Evolutionary conservation across 2,329 filamentous ascomycete genomes (phyloP).

Genomic region (Trichophyton simii): DNA sequence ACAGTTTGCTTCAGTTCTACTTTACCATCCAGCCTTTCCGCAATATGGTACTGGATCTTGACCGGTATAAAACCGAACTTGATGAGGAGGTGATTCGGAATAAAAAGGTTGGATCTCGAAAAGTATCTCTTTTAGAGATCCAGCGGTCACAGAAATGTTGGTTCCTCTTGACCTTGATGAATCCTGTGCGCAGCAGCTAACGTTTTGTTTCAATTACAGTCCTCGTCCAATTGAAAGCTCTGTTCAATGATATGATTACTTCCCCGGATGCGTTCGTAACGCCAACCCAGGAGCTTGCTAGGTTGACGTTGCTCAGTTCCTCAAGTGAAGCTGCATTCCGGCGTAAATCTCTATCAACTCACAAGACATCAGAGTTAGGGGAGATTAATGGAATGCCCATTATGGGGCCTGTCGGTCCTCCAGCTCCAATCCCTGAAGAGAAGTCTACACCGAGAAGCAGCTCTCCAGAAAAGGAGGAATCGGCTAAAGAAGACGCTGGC

Average conservation of each 20-base stretch:
- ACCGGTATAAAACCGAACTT: constrained; percentile 56
- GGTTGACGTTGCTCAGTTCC: constrained; percentile 58
- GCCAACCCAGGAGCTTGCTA: constrained; percentile 65
- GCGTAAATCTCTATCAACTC: constrained; percentile 34
- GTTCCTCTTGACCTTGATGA: constrained; percentile 24
- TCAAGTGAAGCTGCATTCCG: constrained; percentile 43
- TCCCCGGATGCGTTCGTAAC: constrained; percentile 50
- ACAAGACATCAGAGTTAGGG: constrained; percentile 24
- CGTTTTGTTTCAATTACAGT: constrained; percentile 39
- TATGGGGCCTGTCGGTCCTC: constrained; percentile 35
- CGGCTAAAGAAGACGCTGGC: constrained; percentile 21
- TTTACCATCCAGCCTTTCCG: constrained; percentile 77
- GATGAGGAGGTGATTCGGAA: constrained; percentile 49
- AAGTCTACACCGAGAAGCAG: constrained; percentile 6
- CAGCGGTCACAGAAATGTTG: constrained; percentile 59
- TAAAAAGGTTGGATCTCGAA: constrained; percentile 64
- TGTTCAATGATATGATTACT: constrained; percentile 60
- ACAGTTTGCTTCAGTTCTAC: constrained; percentile 90
- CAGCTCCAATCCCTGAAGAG: constrained; percentile 14
- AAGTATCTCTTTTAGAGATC: constrained; percentile 47
- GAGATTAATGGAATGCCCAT: constrained; percentile 35
- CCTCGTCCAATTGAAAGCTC: constrained; percentile 54
- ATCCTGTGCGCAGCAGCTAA: constrained; percentile 10
- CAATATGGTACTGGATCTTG: constrained; percentile 65
- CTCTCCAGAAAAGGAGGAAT: constrained; percentile 12